Conservation (phyloP, 257 asterid genomes). For the Nicotiana paniculata region DNA sequence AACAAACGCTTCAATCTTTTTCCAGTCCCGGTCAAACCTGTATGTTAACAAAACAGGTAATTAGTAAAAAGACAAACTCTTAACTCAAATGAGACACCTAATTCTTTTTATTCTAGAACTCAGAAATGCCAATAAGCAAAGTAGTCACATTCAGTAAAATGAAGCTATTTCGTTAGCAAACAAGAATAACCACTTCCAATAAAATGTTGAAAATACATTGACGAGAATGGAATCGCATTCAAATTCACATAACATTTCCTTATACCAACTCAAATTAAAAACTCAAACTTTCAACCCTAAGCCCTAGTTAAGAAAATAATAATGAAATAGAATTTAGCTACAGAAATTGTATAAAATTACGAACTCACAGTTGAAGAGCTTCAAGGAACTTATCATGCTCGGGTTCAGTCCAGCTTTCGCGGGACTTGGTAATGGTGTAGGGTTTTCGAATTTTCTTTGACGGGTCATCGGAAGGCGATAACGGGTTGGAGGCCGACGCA, state of each 20-base stretch:
- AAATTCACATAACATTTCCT: too few species aligned
- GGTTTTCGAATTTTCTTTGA: conserved; percentile 78
- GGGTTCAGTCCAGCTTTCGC: conserved; percentile 97
- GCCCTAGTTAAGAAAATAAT: conserved; percentile 28
- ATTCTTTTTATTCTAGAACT: neutral
- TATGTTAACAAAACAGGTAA: neutral
- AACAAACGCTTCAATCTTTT: conserved; percentile 89
- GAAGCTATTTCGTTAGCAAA: neutral
- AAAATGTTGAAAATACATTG: neutral
- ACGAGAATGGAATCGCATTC: too few species aligned
- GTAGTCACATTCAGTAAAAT: neutral
- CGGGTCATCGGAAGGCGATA: conserved; percentile 47
- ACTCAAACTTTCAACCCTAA: neutral
- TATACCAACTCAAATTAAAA: neutral
- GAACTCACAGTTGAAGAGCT: conserved; percentile 83
- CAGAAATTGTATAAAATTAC: neutral
- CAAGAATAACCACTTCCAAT: neutral
- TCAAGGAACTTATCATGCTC: conserved; percentile 96
- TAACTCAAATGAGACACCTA: neutral
- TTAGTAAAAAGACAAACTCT: neutral
- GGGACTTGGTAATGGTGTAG: conserved; percentile 78
- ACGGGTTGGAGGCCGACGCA: conserved; percentile 18
- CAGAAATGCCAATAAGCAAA: neutral
- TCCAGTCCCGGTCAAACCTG: conserved; percentile 97
- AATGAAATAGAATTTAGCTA: neutral